Conservation (phyloP, 75 land plant genomes). For the Pseudotsuga menziesii region DNA sequence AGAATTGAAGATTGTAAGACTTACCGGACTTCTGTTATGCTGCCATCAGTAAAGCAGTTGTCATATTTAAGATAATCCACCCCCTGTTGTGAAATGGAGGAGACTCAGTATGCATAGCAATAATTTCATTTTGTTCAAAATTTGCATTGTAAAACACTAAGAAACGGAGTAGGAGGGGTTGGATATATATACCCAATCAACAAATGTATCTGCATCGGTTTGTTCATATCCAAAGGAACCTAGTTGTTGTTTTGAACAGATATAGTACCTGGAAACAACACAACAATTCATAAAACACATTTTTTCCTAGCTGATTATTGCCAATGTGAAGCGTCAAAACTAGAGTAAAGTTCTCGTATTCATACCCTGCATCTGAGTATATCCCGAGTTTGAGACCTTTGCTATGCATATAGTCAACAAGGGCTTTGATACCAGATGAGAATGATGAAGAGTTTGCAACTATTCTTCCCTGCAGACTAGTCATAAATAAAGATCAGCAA, state of each 20-base stretch:
- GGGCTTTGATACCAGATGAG: constrained; percentile 23
- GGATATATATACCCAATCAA: constrained; percentile 58
- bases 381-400: constrained; percentile 28
- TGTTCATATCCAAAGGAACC: constrained; percentile 87
- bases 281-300: neutral
- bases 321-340: neutral
- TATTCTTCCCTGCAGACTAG: constrained; percentile 6
- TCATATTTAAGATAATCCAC: constrained; percentile 94
- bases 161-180: neutral
- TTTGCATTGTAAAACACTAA: too few relatives aligned
- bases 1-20: neutral
- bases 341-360: neutral
- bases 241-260: constrained; percentile 60
- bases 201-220: constrained; percentile 82
- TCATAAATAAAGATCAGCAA: neutral
- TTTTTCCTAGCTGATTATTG: neutral
- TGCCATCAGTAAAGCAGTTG: constrained; percentile 59
- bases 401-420: constrained; percentile 21
- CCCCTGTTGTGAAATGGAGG: constrained; percentile 33
- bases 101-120: too few relatives aligned
- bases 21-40: constrained; percentile 43
- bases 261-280: constrained; percentile 25
- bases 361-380: constrained; percentile 33
- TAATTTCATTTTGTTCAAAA: too few relatives aligned
- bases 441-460: constrained; percentile 6